Conservation (phyloP, 257 asterid species). For the Solanum sejunctum region DNA sequence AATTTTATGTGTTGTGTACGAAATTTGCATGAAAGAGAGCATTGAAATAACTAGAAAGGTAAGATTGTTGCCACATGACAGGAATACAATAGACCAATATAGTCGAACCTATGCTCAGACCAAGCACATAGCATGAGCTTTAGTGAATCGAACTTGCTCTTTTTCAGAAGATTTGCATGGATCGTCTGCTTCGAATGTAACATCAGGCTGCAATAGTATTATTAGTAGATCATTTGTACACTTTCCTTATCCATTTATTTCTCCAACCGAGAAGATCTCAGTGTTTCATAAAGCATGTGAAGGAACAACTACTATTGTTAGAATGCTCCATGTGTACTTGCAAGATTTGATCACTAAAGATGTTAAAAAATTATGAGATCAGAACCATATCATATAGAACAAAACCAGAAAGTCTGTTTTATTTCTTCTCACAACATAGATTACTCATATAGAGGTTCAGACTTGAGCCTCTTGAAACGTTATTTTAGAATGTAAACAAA, state of each 20-base stretch:
- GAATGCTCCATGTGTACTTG: background rate
- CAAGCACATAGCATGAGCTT: too few species aligned
- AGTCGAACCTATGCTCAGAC: too few species aligned
- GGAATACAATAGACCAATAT: too few species aligned
- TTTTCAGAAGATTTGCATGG: too few species aligned
- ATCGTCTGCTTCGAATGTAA: too few species aligned
- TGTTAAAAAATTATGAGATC: background rate
- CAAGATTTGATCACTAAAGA: background rate
- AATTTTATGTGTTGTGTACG: too few species aligned
- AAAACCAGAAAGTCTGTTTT: background rate
- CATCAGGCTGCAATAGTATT: too few species aligned
- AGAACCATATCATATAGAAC: background rate
- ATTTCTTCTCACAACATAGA: background rate
- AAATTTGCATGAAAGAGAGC: too few species aligned
- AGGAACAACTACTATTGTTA: background rate
- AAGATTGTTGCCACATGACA: too few species aligned
- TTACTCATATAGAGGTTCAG: background rate
- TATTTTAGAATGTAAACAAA: background rate
- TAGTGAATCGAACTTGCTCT: too few species aligned
- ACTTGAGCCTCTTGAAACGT: background rate
- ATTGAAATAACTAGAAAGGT: too few species aligned
- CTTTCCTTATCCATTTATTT: background rate
- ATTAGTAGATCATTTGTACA: too few species aligned
- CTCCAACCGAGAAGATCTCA: background rate
- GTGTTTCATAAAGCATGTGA: background rate